Evolutionary conservation across 2,329 filamentous ascomycete species (phyloP).

Genomic region (Lachnellula cervina): DNA sequence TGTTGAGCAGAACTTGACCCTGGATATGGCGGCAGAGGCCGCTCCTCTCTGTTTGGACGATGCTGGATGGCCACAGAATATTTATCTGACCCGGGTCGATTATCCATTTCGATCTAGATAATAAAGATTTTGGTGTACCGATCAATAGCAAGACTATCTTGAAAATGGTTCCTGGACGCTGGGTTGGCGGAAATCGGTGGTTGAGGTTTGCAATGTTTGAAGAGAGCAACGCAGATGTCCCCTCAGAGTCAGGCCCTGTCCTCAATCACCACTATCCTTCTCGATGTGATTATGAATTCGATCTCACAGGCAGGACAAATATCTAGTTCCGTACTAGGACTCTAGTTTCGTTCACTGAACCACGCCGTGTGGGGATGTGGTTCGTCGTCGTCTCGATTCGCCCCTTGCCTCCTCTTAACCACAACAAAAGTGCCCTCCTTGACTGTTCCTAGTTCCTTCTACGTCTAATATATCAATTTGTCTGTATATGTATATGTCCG

Average conservation of each 20-base stretch:
- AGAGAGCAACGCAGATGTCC: background rate
- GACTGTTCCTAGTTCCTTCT: too few species aligned
- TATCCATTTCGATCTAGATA: background rate
- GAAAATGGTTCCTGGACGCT: too few species aligned
- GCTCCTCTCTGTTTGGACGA: background rate
- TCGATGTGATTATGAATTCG: background rate
- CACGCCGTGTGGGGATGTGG: too few species aligned
- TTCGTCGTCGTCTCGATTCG: background rate
- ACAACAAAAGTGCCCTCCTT: background rate
- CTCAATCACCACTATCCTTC: background rate
- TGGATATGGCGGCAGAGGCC: slow-evolving; percentile 4
- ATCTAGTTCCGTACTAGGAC: too few species aligned
- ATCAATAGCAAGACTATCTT: too few species aligned
- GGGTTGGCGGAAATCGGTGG: too few species aligned
- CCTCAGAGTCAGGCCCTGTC: background rate
- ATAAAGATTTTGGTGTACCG: background rate
- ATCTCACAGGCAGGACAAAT: too few species aligned
- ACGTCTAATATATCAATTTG: too few species aligned
- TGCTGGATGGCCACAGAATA: background rate
- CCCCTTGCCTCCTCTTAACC: background rate
- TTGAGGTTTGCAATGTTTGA: too few species aligned
- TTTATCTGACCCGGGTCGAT: background rate
- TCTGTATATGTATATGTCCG: too few species aligned
- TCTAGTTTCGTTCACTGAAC: too few species aligned
- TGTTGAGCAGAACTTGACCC: background rate